A percentile compares a stretch with the other conserved stretches of the same genome.
Evolutionary conservation across 177 flowering plant genomes (phyloP).

Genomic region (Viscum album): DNA sequence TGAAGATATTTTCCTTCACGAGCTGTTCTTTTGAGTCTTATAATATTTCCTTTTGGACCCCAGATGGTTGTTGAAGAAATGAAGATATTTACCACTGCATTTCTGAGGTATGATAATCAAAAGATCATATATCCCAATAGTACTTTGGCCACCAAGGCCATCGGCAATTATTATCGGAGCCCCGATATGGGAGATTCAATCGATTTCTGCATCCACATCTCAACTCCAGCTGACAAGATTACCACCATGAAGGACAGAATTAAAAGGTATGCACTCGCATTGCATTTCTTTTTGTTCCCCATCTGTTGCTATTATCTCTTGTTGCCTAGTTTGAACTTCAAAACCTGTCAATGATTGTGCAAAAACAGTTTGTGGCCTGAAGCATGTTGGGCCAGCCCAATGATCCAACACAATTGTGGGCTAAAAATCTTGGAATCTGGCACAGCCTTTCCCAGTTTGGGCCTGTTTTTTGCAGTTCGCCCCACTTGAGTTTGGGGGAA

Average conservation of each 20-base stretch:
- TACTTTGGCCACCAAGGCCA: conserved; percentile 56
- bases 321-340: not conserved
- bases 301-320: not conserved
- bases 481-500: too few species aligned
- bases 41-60: not conserved
- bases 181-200: conserved; percentile 78
- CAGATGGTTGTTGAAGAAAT: conserved; percentile 92
- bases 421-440: too few species aligned
- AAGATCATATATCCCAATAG: conserved; percentile 79
- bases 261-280: conserved; percentile 10
- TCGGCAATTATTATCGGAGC: conserved; percentile 81
- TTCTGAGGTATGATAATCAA: conserved; percentile 73
- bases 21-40: too few species aligned
- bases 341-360: not conserved
- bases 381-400: too few species aligned
- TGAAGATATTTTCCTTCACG: too few species aligned
- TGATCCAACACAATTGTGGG: too few species aligned
- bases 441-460: too few species aligned
- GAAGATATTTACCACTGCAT: conserved; percentile 75
- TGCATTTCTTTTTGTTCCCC: not conserved
- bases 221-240: conserved; percentile 54
- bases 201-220: conserved; percentile 57
- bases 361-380: too few species aligned
- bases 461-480: too few species aligned
- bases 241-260: conserved; percentile 19